Evolutionary conservation across 306 rosid species (phyloP), one percentile per base, ranked within the genome.

Genomic region (Fragaria vesca): DNA sequence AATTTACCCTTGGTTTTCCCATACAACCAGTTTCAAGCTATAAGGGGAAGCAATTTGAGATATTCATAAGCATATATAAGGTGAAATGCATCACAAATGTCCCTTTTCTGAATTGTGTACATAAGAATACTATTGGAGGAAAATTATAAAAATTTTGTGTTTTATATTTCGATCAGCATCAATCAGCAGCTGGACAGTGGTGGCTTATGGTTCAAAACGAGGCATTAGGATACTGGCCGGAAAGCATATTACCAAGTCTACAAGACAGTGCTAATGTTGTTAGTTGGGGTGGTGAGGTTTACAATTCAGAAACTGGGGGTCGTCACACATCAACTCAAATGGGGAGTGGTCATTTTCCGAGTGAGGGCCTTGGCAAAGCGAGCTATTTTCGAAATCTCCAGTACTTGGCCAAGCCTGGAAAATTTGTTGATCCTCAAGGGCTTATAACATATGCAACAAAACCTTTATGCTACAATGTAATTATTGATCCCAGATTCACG

Each of bases 331-430:
- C 18, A 1, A 83, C 86, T 61, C 77, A 78, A 8, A 82, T 82
- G 86, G 86, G 86, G 30, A 82, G 86, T 21, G 69, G 82, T 26
- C 82, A 73, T 48, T 82, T 82, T 40, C 77, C 82, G 0, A 8
- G 4, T 11, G 82, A 82, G 69, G 80, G 79, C 3, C 61, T 8
- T 11, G 72, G 75, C 12, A 82, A 12, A 74, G 82, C 82, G 24
- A 73, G 80, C 32, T 78, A 24, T 79, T 5, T 82, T 7, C 10
- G 76, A 54, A 69, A 82, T 52, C 17, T 78, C 28, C 45, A 69
- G n/a, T 82, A 47, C 60, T 4, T 38, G 26, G 77, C 70, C 7
- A 5, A 0, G 5, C 28, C 24, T 21, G 72, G 32, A 15, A 21
- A 1, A 0, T 55, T 57, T 54, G 70, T 7, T 28, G 75, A 78